phyloP scores from a whole-genome alignment of 2,329 filamentous ascomycete genomes.

The Lithohypha guttulata region DNA sequence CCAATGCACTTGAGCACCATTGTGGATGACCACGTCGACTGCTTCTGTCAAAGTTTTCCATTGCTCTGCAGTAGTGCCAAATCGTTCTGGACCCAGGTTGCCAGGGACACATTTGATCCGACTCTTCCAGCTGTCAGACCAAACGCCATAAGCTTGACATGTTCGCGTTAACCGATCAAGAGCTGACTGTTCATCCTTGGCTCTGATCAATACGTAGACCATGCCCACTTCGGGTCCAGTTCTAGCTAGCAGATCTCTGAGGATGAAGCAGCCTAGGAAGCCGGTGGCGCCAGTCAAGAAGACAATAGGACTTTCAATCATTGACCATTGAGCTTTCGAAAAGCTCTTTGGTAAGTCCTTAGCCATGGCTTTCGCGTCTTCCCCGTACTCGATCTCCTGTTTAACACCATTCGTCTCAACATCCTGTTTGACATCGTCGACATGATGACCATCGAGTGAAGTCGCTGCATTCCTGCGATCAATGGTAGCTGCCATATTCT shows the following conservation, averaged over 20 bases:
- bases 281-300: conserved; percentile 85
- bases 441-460: conserved; percentile 28
- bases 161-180: conserved; percentile 56
- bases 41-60: conserved; percentile 57
- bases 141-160: conserved; percentile 67
- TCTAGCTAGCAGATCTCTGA: conserved; percentile 61
- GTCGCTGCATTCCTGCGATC: conserved; percentile 30
- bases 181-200: conserved; percentile 49
- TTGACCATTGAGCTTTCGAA: conserved; percentile 24
- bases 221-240: conserved; percentile 41
- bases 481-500: conserved; percentile 44
- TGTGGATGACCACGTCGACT: conserved; percentile 69
- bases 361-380: conserved; percentile 36
- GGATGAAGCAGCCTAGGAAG: conserved; percentile 73
- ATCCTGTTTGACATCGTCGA: conserved; percentile 39
- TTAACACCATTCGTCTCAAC: conserved; percentile 23
- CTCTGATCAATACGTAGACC: conserved; percentile 66
- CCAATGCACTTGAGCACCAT: conserved; percentile 73
- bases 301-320: conserved; percentile 42
- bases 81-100: conserved; percentile 59
- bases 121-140: conserved; percentile 56
- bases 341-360: conserved; percentile 39
- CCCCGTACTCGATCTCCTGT: conserved; percentile 39
- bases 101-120: conserved; percentile 61
- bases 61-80: conserved; percentile 56